Conservation (phyloP, 371 early-diverging fungal genomes). For the Circinella minor region DNA sequence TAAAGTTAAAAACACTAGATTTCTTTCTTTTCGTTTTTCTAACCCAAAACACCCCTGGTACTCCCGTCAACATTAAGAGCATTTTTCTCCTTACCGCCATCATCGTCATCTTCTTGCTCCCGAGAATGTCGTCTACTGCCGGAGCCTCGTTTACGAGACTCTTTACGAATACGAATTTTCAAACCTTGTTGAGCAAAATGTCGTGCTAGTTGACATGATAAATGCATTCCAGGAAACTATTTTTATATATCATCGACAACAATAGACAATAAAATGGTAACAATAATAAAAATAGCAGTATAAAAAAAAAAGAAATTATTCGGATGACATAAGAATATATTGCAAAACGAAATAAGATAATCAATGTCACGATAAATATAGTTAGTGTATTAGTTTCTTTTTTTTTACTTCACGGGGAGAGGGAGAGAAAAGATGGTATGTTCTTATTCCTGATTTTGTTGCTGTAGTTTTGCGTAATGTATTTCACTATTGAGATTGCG, state of each 20-base stretch:
- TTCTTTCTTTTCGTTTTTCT: not conserved
- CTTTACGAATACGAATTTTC: slow-evolving; percentile 74
- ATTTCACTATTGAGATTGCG: no score
- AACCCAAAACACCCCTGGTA: no score
- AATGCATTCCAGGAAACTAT: slow-evolving; percentile 60
- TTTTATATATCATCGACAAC: not conserved
- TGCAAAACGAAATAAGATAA: not conserved
- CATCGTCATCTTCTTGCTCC: not conserved
- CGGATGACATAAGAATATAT: no score
- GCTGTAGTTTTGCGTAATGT: no score
- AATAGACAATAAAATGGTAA: not conserved
- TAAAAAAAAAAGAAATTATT: no score
- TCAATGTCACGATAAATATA: not conserved
- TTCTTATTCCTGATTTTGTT: no score
- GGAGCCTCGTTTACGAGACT: slow-evolving; percentile 25
- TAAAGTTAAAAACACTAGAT: not conserved
- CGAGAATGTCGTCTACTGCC: slow-evolving; percentile 12
- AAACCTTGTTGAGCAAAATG: slow-evolving; percentile 72
- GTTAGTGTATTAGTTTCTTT: no score
- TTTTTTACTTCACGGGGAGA: not conserved
- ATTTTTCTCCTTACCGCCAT: not conserved
- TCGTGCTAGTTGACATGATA: slow-evolving; percentile 66
- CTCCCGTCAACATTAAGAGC: not conserved
- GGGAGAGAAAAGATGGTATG: no score
- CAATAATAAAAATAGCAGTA: no score